phyloP scores from a whole-genome alignment of 257 asterid genomes.

The Solanum gracilifrons region DNA sequence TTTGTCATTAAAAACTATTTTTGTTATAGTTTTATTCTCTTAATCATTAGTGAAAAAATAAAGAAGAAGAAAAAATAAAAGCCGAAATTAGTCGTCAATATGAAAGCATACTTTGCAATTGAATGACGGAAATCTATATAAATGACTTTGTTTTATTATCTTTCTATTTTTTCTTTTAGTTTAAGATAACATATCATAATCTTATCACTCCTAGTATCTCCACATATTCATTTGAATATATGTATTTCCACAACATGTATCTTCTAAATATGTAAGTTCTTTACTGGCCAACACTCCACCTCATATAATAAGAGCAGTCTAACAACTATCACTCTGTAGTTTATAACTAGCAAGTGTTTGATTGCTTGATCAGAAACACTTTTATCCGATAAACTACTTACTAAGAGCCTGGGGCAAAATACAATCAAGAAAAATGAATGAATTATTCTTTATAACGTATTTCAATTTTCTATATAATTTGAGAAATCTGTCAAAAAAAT shows the following conservation, averaged over 20 bases:
- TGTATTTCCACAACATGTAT: too few relatives aligned
- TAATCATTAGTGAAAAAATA: background rate
- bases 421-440: background rate
- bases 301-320: background rate
- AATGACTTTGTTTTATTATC: background rate
- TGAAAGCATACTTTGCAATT: background rate
- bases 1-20: too few relatives aligned
- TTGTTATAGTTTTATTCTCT: background rate
- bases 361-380: background rate
- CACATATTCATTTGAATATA: background rate
- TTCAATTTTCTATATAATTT: background rate
- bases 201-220: too few relatives aligned
- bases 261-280: background rate
- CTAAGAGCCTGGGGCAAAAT: background rate
- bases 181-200: background rate
- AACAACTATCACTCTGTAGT: background rate
- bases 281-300: background rate
- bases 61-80: background rate
- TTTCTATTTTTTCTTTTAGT: background rate
- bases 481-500: background rate
- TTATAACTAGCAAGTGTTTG: background rate
- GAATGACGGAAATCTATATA: background rate
- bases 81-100: background rate
- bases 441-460: background rate
- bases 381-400: background rate